Conservation (phyloP, 768 basidiomycete genomes). For the Lentinula lateritia region DNA sequence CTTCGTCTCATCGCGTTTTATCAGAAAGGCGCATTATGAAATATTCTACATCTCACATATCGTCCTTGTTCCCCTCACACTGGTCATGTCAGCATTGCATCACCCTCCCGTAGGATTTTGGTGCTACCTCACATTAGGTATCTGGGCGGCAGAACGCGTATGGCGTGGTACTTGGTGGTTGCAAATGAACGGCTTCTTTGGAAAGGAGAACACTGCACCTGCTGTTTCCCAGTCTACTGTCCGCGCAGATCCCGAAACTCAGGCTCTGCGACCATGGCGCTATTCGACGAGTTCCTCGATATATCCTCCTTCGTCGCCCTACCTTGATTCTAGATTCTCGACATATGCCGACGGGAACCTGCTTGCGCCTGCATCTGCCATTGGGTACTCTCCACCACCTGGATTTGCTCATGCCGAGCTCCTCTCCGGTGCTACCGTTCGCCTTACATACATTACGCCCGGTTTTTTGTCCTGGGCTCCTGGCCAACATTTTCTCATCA, state of each 20-base stretch:
- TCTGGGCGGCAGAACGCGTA: constrained; percentile 62
- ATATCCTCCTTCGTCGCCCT: constrained; percentile 12
- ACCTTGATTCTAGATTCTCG: constrained; percentile 4
- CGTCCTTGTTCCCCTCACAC: constrained; percentile 53
- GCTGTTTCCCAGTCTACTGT: constrained; percentile 8
- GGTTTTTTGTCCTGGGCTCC: constrained; percentile 61
- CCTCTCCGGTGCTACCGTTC: constrained; percentile 64
- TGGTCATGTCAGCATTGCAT: constrained; percentile 59
- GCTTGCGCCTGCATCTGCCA: constrained; percentile 1
- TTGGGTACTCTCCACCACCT: constrained; percentile 44
- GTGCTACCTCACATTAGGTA: constrained; percentile 55
- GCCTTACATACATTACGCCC: constrained; percentile 57
- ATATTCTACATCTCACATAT: constrained; percentile 64
- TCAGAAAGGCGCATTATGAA: constrained; percentile 54
- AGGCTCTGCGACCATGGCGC: constrained; percentile 10
- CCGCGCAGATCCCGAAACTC: not conserved
- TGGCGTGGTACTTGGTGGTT: constrained; percentile 53
- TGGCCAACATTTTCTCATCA: constrained; percentile 75
- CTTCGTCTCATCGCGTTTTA: constrained; percentile 40
- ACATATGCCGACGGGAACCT: not conserved
- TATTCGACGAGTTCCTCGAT: constrained; percentile 15
- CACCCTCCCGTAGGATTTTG: constrained; percentile 63
- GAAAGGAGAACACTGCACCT: constrained; percentile 4
- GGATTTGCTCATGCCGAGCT: constrained; percentile 68
- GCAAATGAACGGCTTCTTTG: constrained; percentile 52